These are phyloP conservation scores for Borovskyia barvae DNA, from an alignment of 208 protist genomes.

Conservation along the genomic window DNA sequence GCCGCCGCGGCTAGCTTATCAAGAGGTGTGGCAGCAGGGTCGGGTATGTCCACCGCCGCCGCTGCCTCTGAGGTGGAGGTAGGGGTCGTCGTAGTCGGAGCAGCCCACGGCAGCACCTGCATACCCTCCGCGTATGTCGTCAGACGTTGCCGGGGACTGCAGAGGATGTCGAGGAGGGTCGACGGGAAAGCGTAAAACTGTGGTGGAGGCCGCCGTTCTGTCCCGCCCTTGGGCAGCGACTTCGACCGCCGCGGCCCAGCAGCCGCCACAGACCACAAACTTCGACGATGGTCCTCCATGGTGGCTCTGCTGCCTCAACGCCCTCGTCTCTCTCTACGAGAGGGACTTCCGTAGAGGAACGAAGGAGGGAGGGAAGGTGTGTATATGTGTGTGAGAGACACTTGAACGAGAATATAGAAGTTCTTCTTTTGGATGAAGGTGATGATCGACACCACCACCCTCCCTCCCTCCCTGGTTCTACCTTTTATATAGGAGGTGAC, in stretches of 20 bases:
- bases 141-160: slow-evolving; percentile 15
- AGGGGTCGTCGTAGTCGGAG: neutral
- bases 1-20: too few relatives aligned
- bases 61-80: neutral
- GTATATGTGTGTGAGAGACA: neutral
- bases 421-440: neutral
- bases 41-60: neutral
- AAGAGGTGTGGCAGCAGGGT: neutral
- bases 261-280: neutral
- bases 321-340: too few relatives aligned
- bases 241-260: slow-evolving; percentile 17
- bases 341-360: too few relatives aligned
- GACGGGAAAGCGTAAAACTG: slow-evolving; percentile 24
- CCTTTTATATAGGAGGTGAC: too few relatives aligned
- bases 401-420: slow-evolving; percentile 1
- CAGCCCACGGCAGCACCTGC: neutral
- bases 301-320: too few relatives aligned
- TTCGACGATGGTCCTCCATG: neutral
- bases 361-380: neutral
- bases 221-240: slow-evolving; percentile 10
- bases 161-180: slow-evolving; percentile 31
- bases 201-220: slow-evolving; percentile 1
- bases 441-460: neutral
- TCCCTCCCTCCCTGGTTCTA: too few relatives aligned
- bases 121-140: slow-evolving; percentile 28